Conservation (phyloP, 139 green algal genomes). For the Nannochloris sp. region DNA sequence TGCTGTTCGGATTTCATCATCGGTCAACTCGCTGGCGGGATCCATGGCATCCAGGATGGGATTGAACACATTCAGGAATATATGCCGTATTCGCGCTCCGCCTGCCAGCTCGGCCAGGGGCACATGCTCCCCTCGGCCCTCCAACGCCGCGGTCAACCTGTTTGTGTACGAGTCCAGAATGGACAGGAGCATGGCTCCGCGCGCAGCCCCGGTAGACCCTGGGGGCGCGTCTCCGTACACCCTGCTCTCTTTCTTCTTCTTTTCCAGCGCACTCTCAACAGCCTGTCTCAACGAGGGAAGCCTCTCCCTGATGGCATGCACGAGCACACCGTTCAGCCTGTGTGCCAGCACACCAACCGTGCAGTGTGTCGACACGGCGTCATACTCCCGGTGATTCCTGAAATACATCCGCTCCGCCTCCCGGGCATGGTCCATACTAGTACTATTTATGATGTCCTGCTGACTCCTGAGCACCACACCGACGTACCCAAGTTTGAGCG, state of each 20-base stretch:
- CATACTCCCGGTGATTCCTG: constrained; percentile 47
- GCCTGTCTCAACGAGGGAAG: constrained; percentile 35
- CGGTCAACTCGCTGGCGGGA: constrained; percentile 55
- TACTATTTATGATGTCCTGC: constrained; percentile 37
- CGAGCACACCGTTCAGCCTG: constrained; percentile 80
- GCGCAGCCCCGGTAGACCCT: constrained; percentile 25
- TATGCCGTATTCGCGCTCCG: constrained; percentile 71
- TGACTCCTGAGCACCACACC: constrained; percentile 82
- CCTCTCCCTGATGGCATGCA: constrained; percentile 66
- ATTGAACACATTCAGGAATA: constrained; percentile 77
- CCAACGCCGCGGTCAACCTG: constrained; percentile 67
- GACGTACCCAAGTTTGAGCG: constrained; percentile 85
- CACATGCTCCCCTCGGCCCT: constrained; percentile 67
- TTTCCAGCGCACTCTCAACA: constrained; percentile 34
- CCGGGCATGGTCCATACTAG: constrained; percentile 28
- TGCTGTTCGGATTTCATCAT: constrained; percentile 83
- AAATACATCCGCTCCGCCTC: constrained; percentile 59
- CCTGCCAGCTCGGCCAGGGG: constrained; percentile 70
- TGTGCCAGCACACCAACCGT: constrained; percentile 55
- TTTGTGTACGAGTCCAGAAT: constrained; percentile 77
- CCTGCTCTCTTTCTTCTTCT: constrained; percentile 31
- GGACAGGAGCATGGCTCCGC: constrained; percentile 62
- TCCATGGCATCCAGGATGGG: constrained; percentile 41
- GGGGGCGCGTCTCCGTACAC: constrained; percentile 40
- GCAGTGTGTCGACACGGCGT: constrained; percentile 41